Conservation (phyloP, 2,329 filamentous ascomycete genomes). For the Berkeleyomyces basicola region DNA sequence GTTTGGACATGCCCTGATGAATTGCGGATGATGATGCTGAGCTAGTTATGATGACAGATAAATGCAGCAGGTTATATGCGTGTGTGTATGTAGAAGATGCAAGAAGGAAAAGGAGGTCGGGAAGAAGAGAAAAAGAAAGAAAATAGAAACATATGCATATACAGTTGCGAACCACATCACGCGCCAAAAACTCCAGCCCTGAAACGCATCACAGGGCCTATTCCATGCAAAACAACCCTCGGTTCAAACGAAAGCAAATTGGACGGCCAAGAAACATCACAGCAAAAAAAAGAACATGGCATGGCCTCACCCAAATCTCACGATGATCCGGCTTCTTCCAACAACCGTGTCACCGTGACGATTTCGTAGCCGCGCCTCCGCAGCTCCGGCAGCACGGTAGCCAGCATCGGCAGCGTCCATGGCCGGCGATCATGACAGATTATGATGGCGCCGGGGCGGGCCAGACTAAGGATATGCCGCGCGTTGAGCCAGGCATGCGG, state of each 20-base stretch:
- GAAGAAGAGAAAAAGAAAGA: background rate
- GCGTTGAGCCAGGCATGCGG: constrained; percentile 53
- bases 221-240: background rate
- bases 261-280: background rate
- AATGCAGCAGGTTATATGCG: background rate
- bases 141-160: background rate
- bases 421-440: constrained; percentile 70
- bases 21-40: background rate
- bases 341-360: constrained; percentile 52
- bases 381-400: constrained; percentile 54
- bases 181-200: constrained; percentile 1
- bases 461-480: constrained; percentile 64
- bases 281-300: background rate
- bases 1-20: background rate
- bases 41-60: background rate
- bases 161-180: background rate
- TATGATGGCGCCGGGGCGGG: constrained; percentile 59
- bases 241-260: background rate
- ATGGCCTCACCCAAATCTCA: background rate
- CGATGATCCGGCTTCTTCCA: constrained; percentile 23
- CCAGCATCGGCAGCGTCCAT: constrained; percentile 74
- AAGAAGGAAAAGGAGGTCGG: background rate
- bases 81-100: background rate
- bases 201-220: background rate
- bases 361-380: constrained; percentile 51